These are phyloP conservation scores for Septoria linicola DNA, from an alignment of 2,329 filamentous ascomycete genomes.

Conservation along the genomic window DNA sequence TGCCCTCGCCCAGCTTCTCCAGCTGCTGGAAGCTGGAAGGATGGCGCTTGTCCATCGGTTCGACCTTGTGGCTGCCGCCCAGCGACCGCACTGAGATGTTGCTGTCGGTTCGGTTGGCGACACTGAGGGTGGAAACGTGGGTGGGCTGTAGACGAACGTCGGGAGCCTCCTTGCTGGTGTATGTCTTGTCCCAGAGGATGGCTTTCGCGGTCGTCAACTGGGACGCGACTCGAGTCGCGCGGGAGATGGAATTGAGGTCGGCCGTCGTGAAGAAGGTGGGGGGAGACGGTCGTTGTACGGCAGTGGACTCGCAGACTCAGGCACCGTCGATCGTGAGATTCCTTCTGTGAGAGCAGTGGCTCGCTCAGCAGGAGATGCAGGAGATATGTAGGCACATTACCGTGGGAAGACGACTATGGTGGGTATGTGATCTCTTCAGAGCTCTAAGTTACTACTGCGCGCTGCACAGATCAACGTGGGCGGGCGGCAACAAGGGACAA, in stretches of 20 bases:
- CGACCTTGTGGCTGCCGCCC: constrained; percentile 44
- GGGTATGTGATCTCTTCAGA: too few relatives aligned
- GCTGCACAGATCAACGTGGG: too few relatives aligned
- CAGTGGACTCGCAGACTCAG: too few relatives aligned
- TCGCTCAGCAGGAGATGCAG: too few relatives aligned
- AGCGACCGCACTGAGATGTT: constrained; percentile 52
- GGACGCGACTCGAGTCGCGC: constrained; percentile 7
- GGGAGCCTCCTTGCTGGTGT: constrained; percentile 46
- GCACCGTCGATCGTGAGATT: too few relatives aligned
- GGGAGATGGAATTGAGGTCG: constrained; percentile 13
- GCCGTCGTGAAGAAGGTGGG: constrained; percentile 7
- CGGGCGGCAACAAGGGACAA: too few relatives aligned
- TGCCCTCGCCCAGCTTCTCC: constrained; percentile 96
- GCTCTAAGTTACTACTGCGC: too few relatives aligned
- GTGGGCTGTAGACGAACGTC: constrained; percentile 48
- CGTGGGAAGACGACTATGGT: too few relatives aligned
- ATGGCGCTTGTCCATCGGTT: constrained; percentile 84
- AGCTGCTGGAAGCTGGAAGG: constrained; percentile 98
- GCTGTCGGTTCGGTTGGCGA: constrained; percentile 51
- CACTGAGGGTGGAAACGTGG: constrained; percentile 50
- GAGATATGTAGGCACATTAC: too few relatives aligned
- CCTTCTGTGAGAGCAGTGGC: too few relatives aligned
- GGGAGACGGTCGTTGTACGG: not conserved
- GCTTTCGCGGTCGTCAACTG: constrained; percentile 49
- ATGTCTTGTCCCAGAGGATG: constrained; percentile 52